These are phyloP conservation scores for Lactifluus piperatus DNA, from an alignment of 768 basidiomycete genomes.

Conservation along the genomic window DNA sequence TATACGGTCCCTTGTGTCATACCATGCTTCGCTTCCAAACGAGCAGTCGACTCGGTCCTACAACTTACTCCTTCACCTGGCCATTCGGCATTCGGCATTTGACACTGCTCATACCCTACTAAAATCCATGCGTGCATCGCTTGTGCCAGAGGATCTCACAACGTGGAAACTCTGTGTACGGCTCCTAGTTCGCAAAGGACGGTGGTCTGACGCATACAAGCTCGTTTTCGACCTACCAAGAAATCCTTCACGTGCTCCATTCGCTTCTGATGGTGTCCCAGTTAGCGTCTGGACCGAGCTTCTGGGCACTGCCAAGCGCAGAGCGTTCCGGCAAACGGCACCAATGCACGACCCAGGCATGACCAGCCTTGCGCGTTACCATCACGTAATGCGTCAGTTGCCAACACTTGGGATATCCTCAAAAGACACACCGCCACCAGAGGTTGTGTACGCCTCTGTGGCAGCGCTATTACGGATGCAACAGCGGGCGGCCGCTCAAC, in stretches of 20 bases:
- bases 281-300: conserved; percentile 56
- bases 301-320: conserved; percentile 36
- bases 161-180: conserved; percentile 51
- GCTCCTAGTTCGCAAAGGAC: conserved; percentile 45
- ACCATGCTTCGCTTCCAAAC: conserved; percentile 32
- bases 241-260: not conserved
- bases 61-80: conserved; percentile 38
- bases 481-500: conserved; percentile 7
- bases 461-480: conserved; percentile 15
- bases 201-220: conserved; percentile 52
- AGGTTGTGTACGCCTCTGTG: conserved; percentile 5
- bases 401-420: conserved; percentile 1
- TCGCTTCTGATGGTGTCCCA: conserved; percentile 23
- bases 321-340: conserved; percentile 24
- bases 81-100: conserved; percentile 43
- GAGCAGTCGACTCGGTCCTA: conserved; percentile 35
- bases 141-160: conserved; percentile 38
- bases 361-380: conserved; percentile 8
- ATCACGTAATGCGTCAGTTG: conserved; percentile 6
- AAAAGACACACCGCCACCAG: conserved; percentile 1
- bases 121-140: conserved; percentile 36
- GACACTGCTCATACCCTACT: conserved; percentile 41
- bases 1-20: conserved; percentile 38
- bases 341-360: conserved; percentile 13
- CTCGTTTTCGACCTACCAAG: not conserved